phyloP scores from a whole-genome alignment of 2,329 filamentous ascomycete species.

The Tympanopsis confertula region DNA sequence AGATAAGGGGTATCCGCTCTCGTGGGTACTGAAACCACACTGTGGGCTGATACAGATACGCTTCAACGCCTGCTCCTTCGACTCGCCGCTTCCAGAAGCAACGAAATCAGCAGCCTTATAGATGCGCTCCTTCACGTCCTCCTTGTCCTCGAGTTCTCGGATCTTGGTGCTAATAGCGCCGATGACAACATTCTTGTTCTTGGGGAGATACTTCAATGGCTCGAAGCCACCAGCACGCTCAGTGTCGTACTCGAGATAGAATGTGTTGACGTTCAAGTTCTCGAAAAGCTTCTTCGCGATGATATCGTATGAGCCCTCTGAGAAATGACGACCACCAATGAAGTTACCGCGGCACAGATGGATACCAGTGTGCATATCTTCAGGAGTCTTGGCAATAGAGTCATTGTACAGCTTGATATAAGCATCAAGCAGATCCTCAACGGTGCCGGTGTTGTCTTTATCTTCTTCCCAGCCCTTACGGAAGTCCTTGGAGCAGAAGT shows the following conservation, averaged over 20 bases:
- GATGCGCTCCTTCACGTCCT: conserved; percentile 48
- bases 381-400: conserved; percentile 47
- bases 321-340: conserved; percentile 53
- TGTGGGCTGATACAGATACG: conserved; percentile 60
- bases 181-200: conserved; percentile 50
- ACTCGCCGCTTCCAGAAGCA: conserved; percentile 54
- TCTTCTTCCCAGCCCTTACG: conserved; percentile 59
- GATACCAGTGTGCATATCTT: conserved; percentile 65
- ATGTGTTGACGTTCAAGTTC: conserved; percentile 51
- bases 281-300: conserved; percentile 57
- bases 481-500: conserved; percentile 66
- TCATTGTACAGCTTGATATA: conserved; percentile 73
- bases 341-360: conserved; percentile 65
- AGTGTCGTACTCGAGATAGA: conserved; percentile 61
- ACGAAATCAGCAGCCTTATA: conserved; percentile 55
- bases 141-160: conserved; percentile 48
- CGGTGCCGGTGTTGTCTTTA: conserved; percentile 52
- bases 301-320: conserved; percentile 54
- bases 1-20: conserved; percentile 58
- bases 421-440: conserved; percentile 61
- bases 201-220: conserved; percentile 47
- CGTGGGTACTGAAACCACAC: conserved; percentile 65
- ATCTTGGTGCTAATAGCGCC: conserved; percentile 55
- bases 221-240: conserved; percentile 54
- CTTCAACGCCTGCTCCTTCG: conserved; percentile 54